Evolutionary conservation across 2,329 filamentous ascomycete genomes (phyloP).

Genomic region (Cladosporium sp.): DNA sequence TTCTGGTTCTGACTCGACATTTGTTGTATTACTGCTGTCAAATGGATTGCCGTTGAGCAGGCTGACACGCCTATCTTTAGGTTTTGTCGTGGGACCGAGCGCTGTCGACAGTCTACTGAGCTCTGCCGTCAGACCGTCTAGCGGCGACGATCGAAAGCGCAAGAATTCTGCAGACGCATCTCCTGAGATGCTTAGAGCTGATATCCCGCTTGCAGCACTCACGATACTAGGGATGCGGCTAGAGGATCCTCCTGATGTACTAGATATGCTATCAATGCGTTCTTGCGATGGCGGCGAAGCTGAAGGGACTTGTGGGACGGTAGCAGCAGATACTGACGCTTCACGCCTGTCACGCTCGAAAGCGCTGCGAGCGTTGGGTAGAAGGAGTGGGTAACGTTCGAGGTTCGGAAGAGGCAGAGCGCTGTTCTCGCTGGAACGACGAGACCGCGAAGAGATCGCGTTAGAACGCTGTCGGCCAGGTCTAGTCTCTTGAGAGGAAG

Average conservation of each 20-base stretch:
- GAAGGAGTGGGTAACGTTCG: constrained; percentile 23
- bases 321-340: neutral
- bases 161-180: constrained; percentile 19
- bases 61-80: neutral
- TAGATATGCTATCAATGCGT: neutral
- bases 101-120: constrained; percentile 23
- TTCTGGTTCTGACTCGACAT: neutral
- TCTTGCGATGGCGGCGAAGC: neutral
- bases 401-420: constrained; percentile 13
- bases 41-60: constrained; percentile 7
- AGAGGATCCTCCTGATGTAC: neutral
- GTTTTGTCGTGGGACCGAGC: neutral
- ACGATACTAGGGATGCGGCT: constrained; percentile 14
- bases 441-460: neutral
- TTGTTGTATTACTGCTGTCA: neutral
- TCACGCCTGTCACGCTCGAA: neutral
- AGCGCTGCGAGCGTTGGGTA: constrained; percentile 13
- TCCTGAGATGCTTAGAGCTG: neutral
- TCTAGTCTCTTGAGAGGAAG: neutral
- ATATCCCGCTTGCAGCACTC: constrained; percentile 17
- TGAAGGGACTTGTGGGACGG: neutral
- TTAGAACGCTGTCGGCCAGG: neutral
- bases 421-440: neutral
- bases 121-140: constrained; percentile 29
- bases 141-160: constrained; percentile 25